Evolutionary conservation across 1,284 basidiomycete species (phyloP).

Genomic region (Boletus smithii): DNA sequence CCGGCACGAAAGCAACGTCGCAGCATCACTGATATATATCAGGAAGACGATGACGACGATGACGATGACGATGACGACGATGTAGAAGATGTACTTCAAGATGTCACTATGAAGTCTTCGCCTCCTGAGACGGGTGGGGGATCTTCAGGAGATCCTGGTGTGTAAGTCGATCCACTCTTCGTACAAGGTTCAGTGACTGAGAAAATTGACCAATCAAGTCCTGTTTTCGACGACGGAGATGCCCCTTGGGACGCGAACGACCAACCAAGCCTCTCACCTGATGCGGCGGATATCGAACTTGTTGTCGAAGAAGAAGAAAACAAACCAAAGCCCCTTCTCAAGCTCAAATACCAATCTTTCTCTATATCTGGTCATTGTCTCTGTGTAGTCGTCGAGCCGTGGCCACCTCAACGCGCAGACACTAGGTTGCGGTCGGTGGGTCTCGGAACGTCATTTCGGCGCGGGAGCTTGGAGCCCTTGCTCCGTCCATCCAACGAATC

Average conservation of each 20-base stretch:
- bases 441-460: slow-evolving; percentile 25
- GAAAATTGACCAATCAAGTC: slow-evolving; percentile 2
- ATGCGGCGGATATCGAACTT: slow-evolving; percentile 16
- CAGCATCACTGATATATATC: slow-evolving; percentile 15
- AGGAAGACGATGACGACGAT: no score
- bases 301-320: slow-evolving; percentile 54
- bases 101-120: slow-evolving; percentile 18
- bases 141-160: not conserved
- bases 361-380: slow-evolving; percentile 64
- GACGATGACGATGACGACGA: slow-evolving; percentile 27
- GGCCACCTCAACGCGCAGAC: slow-evolving; percentile 49
- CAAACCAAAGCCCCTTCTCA: slow-evolving; percentile 67
- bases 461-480: slow-evolving; percentile 36
- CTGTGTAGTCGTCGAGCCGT: slow-evolving; percentile 76
- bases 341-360: slow-evolving; percentile 65
- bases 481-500: slow-evolving; percentile 28
- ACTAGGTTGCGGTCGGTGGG: slow-evolving; percentile 38
- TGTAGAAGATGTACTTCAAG: slow-evolving; percentile 18
- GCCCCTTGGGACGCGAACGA: not conserved
- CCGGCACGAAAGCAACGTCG: slow-evolving; percentile 30
- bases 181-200: slow-evolving; percentile 1
- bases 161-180: slow-evolving; percentile 8
- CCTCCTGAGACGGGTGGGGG: not conserved
- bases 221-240: not conserved
- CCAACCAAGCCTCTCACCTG: slow-evolving; percentile 3